These are phyloP conservation scores for Epichloe hybrida DNA, from an alignment of 2,329 filamentous ascomycete species.

Conservation along the genomic window DNA sequence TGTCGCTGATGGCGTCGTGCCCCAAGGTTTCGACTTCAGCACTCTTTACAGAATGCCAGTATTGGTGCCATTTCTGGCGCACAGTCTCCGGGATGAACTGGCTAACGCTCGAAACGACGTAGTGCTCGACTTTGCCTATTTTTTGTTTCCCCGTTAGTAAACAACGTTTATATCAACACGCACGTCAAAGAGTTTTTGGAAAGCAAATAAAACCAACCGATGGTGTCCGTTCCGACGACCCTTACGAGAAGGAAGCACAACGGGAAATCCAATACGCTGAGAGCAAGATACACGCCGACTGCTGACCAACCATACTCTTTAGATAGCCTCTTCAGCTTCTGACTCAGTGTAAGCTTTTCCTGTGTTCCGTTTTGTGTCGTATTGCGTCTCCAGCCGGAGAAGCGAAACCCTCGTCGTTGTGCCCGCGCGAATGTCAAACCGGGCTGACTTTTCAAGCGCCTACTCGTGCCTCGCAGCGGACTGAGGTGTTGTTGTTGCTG, in stretches of 20 bases:
- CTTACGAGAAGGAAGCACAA: conserved; percentile 87
- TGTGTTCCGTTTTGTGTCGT: conserved; percentile 12
- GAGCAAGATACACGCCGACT: conserved; percentile 72
- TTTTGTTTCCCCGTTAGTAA: not conserved
- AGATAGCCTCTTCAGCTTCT: conserved; percentile 67
- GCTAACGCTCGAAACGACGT: conserved; percentile 47
- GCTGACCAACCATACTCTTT: conserved; percentile 92
- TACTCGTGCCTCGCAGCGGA: not conserved
- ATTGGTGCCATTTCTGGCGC: conserved; percentile 38
- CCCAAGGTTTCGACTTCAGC: conserved; percentile 30
- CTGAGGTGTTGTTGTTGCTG: not conserved
- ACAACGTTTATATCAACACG: not conserved
- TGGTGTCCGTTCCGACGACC: conserved; percentile 68
- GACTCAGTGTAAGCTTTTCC: conserved; percentile 41
- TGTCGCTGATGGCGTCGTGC: conserved; percentile 29
- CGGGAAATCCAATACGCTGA: conserved; percentile 83
- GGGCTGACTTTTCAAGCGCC: conserved; percentile 4
- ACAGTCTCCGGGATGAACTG: conserved; percentile 45
- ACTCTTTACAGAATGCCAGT: conserved; percentile 32
- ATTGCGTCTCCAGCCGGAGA: conserved; percentile 19
- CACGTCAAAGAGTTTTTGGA: not conserved
- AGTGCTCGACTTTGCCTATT: conserved; percentile 49
- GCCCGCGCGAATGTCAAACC: conserved; percentile 11
- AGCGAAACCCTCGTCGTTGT: conserved; percentile 21
- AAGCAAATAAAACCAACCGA: conserved; percentile 40